These are phyloP conservation scores for Botryotinia convoluta DNA, from an alignment of 2,329 filamentous ascomycete genomes.

Conservation along the genomic window DNA sequence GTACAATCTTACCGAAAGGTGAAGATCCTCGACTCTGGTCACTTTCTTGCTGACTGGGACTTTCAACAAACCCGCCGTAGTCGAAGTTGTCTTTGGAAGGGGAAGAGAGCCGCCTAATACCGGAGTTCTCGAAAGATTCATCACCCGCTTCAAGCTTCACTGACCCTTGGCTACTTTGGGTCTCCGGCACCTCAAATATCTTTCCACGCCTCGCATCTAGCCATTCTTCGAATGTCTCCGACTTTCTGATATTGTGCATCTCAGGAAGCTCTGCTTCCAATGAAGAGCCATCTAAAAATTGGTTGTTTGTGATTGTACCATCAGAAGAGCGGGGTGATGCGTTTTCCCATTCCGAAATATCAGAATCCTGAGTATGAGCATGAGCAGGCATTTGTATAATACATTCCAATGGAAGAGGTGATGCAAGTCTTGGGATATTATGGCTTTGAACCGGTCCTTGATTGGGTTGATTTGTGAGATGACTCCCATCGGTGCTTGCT, in stretches of 20 bases:
- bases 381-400: neutral
- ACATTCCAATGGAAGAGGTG: constrained; percentile 5
- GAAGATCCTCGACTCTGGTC: constrained; percentile 24
- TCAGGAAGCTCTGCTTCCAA: neutral
- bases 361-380: neutral
- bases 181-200: neutral
- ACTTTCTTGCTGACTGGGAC: constrained; percentile 18
- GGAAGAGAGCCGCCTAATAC: constrained; percentile 16
- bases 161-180: constrained; percentile 13
- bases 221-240: constrained; percentile 6
- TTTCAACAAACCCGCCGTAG: constrained; percentile 35
- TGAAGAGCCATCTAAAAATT: neutral
- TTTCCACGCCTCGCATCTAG: constrained; percentile 6
- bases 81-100: constrained; percentile 33
- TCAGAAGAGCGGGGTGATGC: neutral
- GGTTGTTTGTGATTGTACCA: neutral
- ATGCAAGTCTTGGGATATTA: neutral
- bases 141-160: constrained; percentile 3
- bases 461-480: constrained; percentile 5
- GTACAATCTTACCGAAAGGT: constrained; percentile 25
- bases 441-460: too few species aligned
- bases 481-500: constrained; percentile 17
- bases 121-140: constrained; percentile 9
- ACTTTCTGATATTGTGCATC: neutral
- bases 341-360: neutral